Evolutionary conservation across 148 eudicot species (phyloP).

Genomic region (Rhododendron simsii): DNA sequence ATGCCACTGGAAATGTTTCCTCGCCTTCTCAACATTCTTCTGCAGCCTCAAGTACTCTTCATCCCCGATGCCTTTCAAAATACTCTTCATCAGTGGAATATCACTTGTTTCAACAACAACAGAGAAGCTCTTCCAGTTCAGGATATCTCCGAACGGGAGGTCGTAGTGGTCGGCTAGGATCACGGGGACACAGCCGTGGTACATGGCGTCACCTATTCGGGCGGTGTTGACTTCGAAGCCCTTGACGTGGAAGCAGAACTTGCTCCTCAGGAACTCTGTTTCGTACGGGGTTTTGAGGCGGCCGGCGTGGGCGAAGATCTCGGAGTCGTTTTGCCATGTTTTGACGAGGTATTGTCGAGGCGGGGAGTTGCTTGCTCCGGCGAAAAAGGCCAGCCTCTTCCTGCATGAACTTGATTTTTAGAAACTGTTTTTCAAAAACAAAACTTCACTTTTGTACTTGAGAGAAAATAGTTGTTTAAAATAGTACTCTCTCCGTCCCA

Average conservation of each 20-base stretch:
- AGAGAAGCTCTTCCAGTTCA: conserved; percentile 72
- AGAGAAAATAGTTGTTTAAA: too few species aligned
- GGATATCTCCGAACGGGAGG: conserved; percentile 70
- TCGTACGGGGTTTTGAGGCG: conserved; percentile 71
- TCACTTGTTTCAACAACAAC: conserved; percentile 48
- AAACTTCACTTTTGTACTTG: background rate
- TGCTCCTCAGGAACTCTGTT: conserved; percentile 61
- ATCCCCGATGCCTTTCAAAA: conserved; percentile 33
- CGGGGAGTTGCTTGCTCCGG: conserved; percentile 72
- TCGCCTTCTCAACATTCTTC: conserved; percentile 46
- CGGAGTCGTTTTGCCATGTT: conserved; percentile 54
- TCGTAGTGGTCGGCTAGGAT: conserved; percentile 82
- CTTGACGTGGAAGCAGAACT: conserved; percentile 84
- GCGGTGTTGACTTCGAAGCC: conserved; percentile 96
- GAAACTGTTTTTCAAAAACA: background rate
- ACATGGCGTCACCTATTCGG: conserved; percentile 74
- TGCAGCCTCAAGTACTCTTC: conserved; percentile 40
- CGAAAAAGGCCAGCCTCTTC: conserved; percentile 77
- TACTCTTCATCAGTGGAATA: conserved; percentile 63
- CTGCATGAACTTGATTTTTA: conserved; percentile 25
- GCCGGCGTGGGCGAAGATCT: conserved; percentile 45
- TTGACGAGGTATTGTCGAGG: conserved; percentile 45
- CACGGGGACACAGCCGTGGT: conserved; percentile 87
- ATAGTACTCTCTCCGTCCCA: too few species aligned
- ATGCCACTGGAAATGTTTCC: conserved; percentile 67